Conservation (phyloP, 2,329 filamentous ascomycete genomes). For the Pseudogymnoascus verrucosus region DNA sequence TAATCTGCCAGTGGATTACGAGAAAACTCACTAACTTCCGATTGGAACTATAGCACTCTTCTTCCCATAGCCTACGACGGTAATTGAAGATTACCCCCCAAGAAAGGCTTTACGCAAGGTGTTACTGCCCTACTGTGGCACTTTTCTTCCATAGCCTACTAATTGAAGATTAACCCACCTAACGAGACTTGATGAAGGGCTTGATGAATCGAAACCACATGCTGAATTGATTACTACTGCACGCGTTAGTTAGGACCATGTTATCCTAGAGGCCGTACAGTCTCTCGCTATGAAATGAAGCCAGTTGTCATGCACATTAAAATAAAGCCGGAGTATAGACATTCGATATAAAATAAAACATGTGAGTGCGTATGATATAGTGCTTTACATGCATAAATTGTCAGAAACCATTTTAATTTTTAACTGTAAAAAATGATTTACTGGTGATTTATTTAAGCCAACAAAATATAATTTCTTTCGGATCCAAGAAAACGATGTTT, state of each 20-base stretch:
- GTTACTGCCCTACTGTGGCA: background rate
- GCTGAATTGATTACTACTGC: constrained; percentile 19
- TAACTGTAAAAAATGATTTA: background rate
- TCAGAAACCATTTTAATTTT: background rate
- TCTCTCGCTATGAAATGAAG: constrained; percentile 16
- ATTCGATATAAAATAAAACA: background rate
- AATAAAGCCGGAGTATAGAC: background rate
- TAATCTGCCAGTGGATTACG: background rate
- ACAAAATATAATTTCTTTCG: background rate
- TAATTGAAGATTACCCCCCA: too few species aligned
- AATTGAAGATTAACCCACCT: too few species aligned
- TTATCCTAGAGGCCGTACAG: constrained; percentile 16
- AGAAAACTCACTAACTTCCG: background rate
- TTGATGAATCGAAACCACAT: constrained; percentile 18
- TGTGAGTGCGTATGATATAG: background rate
- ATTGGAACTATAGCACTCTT: background rate
- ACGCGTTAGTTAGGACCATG: too few species aligned
- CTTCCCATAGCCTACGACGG: background rate
- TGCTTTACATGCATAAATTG: background rate
- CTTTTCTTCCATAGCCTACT: too few species aligned
- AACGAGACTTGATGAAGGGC: constrained; percentile 18
- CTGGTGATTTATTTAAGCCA: background rate
- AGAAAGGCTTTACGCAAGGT: background rate
- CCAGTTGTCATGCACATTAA: background rate
- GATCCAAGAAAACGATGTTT: background rate